Conservation (phyloP, 768 basidiomycete genomes). For the Termitomyces sp. region DNA sequence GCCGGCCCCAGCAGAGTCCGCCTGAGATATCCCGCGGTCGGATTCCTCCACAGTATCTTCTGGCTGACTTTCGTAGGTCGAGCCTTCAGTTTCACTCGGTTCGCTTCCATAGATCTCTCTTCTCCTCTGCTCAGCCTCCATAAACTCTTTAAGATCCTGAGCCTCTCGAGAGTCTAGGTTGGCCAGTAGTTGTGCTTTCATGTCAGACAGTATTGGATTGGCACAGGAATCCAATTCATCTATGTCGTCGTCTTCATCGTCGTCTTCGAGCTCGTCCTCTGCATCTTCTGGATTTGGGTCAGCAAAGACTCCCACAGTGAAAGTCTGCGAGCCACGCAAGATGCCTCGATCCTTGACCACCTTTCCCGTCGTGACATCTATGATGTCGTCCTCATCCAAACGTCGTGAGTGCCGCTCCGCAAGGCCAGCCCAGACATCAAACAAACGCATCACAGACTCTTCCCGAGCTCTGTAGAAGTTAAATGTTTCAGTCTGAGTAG, state of each 20-base stretch:
- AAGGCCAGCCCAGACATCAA: constrained; percentile 62
- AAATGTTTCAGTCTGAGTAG: constrained; percentile 16
- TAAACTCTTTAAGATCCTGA: constrained; percentile 59
- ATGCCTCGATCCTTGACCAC: constrained; percentile 72
- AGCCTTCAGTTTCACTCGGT: constrained; percentile 32
- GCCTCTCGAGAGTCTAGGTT: constrained; percentile 46
- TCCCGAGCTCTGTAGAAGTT: constrained; percentile 53
- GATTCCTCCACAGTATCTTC: constrained; percentile 9
- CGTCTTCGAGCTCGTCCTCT: constrained; percentile 34
- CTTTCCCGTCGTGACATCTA: constrained; percentile 57
- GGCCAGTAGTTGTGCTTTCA: constrained; percentile 36
- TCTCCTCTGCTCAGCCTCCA: constrained; percentile 56
- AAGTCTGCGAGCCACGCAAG: constrained; percentile 38
- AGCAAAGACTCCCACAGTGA: constrained; percentile 49
- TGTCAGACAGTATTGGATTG: constrained; percentile 23
- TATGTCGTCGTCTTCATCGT: constrained; percentile 47
- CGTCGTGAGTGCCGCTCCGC: constrained; percentile 62
- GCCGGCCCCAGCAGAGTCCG: not conserved
- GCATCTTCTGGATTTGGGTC: constrained; percentile 26
- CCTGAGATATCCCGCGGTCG: not conserved
- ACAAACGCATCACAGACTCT: constrained; percentile 51
- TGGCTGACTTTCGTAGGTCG: constrained; percentile 11
- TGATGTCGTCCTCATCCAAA: constrained; percentile 76
- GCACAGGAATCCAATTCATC: constrained; percentile 59
- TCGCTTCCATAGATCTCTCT: constrained; percentile 45